Base-by-base conservation (phyloP, 140 eudicot species). In the Cichorium intybus region DNA sequence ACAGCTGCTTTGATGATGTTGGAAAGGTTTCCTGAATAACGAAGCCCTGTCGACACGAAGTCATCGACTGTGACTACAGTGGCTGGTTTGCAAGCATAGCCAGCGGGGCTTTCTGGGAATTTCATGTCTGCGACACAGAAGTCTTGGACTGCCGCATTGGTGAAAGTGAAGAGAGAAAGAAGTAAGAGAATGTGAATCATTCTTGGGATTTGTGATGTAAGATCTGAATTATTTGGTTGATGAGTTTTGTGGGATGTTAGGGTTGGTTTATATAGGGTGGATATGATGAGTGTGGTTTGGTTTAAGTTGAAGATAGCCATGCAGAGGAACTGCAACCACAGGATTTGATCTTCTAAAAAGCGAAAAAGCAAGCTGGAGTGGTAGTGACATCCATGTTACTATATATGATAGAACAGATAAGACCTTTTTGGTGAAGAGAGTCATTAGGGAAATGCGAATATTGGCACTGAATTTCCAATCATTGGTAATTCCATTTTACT, bases 1-100 rank as follows among this genome's bases (percentile, higher is more conserved):
- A 93, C 97, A 0, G 97, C 95, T 0, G 95, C 99, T 28, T 75
- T 93, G 69, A 93, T 88, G 62, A 93, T 68, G 82, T 85, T 88
- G 43, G 87, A 65, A 39, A 89, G 84, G 97, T 83, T 88, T 14
- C 99, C 99, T 0, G 97, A 79, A 5, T 0, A 17, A 12, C 62
- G 64, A 6, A 87, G 71, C 24, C 95, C 84, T 0, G 81, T 52
- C 39, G 68, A 87, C 6, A 80, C 86, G 34, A 91, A 91, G 79
- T 90, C 97, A 15, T 68, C 80, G 0, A 51, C 86, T 0, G 88
- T 87, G 60, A 87, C 83, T 4, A 27, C 68, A 3, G 79, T 64
- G 4, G 83, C 72, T 1, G 60, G 73, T 67, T 80, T 90, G 94
- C 95, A 90, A 5, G 89, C 52, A 73, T 79, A 90, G 56, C 97